Evolutionary conservation across 129 eudicot genomes (phyloP).

Genomic region (Erigeron canadensis): DNA sequence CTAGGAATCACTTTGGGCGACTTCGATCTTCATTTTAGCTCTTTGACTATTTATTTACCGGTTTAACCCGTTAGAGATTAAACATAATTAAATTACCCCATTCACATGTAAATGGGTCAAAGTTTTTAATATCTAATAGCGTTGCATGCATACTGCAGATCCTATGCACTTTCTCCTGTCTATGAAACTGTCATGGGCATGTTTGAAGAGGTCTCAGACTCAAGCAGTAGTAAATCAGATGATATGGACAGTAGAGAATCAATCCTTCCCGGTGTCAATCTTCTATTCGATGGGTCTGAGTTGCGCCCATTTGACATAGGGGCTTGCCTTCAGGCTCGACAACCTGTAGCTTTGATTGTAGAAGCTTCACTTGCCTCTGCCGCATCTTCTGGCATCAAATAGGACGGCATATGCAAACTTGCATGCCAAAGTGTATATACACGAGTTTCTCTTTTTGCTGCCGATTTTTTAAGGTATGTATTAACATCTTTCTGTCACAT

Average conservation of each 20-base stretch:
- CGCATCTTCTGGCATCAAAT: slow-evolving; percentile 53
- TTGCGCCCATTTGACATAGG: slow-evolving; percentile 94
- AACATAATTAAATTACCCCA: neutral
- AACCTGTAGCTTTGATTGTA: slow-evolving; percentile 80
- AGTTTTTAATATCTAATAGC: slow-evolving; percentile 1
- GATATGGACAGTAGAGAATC: slow-evolving; percentile 81
- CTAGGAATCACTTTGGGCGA: too few relatives aligned
- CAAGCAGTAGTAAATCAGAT: slow-evolving; percentile 53
- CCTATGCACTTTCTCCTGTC: slow-evolving; percentile 76
- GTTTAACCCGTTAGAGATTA: neutral
- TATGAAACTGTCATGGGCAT: slow-evolving; percentile 72
- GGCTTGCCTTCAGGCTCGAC: slow-evolving; percentile 97
- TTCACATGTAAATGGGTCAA: neutral
- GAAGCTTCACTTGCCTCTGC: slow-evolving; percentile 90
- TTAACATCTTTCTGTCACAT: slow-evolving; percentile 2
- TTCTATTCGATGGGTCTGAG: slow-evolving; percentile 86
- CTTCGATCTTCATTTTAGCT: neutral
- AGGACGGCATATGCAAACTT: slow-evolving; percentile 29
- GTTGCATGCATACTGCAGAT: slow-evolving; percentile 50
- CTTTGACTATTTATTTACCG: too few relatives aligned
- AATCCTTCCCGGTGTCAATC: slow-evolving; percentile 84
- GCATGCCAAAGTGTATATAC: slow-evolving; percentile 28
- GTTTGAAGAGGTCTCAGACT: slow-evolving; percentile 59
- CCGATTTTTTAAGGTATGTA: slow-evolving; percentile 28
- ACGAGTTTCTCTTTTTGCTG: slow-evolving; percentile 15